Conservation (phyloP, 176 grass and related monocot genomes). For the Lolium rigidum region DNA sequence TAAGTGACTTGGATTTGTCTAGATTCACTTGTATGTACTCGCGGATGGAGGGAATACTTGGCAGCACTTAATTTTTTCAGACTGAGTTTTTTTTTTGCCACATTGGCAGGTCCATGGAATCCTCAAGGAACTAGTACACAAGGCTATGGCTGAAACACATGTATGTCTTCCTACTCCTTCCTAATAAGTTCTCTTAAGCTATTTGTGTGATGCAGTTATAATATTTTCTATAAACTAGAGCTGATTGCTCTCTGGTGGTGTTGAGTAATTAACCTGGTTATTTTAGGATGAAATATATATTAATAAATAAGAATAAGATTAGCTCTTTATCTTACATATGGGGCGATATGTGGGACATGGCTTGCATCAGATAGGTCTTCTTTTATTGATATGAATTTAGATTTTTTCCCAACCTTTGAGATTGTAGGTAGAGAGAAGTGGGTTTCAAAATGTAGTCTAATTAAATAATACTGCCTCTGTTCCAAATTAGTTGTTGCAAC, state of each 20-base stretch:
- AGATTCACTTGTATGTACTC: too few species aligned
- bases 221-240: not conserved
- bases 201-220: constrained; percentile 5
- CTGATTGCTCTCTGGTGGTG: constrained; percentile 15
- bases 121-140: constrained; percentile 94
- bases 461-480: not conserved
- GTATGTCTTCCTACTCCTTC: constrained; percentile 48
- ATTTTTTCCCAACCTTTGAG: not conserved
- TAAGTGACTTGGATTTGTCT: too few species aligned
- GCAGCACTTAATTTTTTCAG: constrained; percentile 5
- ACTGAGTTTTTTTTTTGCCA: constrained; percentile 27
- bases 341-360: not conserved
- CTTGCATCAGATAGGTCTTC: not conserved
- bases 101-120: constrained; percentile 87
- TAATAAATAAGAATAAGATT: not conserved
- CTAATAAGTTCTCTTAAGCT: not conserved
- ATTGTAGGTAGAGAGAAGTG: not conserved
- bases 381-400: not conserved
- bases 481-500: too few species aligned
- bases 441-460: constrained; percentile 2
- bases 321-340: not conserved
- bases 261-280: not conserved
- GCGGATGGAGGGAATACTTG: not conserved
- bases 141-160: constrained; percentile 88
- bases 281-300: not conserved